A percentile compares a stretch with the other conserved stretches of the same genome.
phyloP scores from a whole-genome alignment of 345 rosid species.

The Erucastrum elatum region DNA sequence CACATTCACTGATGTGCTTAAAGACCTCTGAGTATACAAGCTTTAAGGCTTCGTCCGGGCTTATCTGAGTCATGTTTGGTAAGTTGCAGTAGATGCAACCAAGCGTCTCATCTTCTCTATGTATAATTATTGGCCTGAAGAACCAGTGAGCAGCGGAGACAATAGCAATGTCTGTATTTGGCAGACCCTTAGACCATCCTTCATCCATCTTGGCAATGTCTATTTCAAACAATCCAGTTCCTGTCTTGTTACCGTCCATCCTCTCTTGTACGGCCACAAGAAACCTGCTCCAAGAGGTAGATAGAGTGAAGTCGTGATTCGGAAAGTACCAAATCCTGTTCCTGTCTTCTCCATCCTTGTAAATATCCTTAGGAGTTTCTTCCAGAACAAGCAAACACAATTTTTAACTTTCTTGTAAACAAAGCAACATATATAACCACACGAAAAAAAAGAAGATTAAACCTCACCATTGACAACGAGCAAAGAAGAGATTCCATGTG shows the following conservation, averaged over 20 bases:
- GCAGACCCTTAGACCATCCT: slow-evolving; percentile 48
- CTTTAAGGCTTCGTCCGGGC: slow-evolving; percentile 44
- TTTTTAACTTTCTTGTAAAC: slow-evolving; percentile 10
- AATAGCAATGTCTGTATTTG: slow-evolving; percentile 51
- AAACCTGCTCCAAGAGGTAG: slow-evolving; percentile 63
- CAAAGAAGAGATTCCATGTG: slow-evolving; percentile 89
- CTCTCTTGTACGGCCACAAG: slow-evolving; percentile 58
- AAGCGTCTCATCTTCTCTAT: slow-evolving; percentile 37
- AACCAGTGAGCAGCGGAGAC: slow-evolving; percentile 80
- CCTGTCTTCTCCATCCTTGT: slow-evolving; percentile 58
- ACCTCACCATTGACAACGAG: slow-evolving; percentile 63
- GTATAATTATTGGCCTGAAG: slow-evolving; percentile 60
- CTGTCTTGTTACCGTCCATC: slow-evolving; percentile 44
- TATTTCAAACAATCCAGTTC: slow-evolving; percentile 50
- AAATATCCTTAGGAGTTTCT: slow-evolving; percentile 56
- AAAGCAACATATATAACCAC: neutral
- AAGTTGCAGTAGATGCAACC: slow-evolving; percentile 72
- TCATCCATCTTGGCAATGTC: slow-evolving; percentile 50
- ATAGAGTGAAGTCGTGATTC: slow-evolving; percentile 62
- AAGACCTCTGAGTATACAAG: slow-evolving; percentile 56
- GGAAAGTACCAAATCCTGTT: slow-evolving; percentile 72
- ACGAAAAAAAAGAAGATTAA: neutral
- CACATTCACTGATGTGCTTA: slow-evolving; percentile 43
- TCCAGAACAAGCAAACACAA: slow-evolving; percentile 46
- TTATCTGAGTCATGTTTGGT: slow-evolving; percentile 48